Evolutionary conservation across 306 rosid species (phyloP), one percentile per base, ranked within the genome.

Genomic region (Canavalia gladiata): DNA sequence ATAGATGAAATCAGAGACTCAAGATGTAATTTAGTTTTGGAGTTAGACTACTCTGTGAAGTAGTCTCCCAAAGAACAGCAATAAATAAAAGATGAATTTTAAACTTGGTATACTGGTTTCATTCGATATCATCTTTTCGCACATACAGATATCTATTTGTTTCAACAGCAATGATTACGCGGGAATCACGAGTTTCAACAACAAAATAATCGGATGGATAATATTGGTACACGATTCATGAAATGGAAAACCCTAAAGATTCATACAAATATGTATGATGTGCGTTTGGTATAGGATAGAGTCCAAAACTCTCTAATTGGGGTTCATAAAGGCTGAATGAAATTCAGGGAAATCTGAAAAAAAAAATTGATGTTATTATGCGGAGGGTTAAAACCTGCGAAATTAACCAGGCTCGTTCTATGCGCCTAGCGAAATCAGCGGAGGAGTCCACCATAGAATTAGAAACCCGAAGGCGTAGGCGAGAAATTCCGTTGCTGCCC

Each of bases 341-440:
- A 18, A 18, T 18, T 18, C 25, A 18, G 25, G 25, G 25, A 18
- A 18, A 18, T 18, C 25, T 18, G 25, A 18, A 18, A 18, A 18
- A 18, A 18, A 18, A 18, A 18, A 18, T 0, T 18, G 0, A 18
- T 18, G 25, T 39, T 39, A 39, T 39, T 39, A 39, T 2, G 4
- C 2, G 4, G 39, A 4, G 41, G 41, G 41, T 37, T 7, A 1
- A 9, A 64, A 91, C 99, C 99, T 95, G 89, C 49, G 99, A 88
- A 87, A 95, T 95, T 77, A 90, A 85, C 98, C 99, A 95, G 50
- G 97, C 87, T 77, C 80, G 90, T 75, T 95, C 99, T 81, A 88
- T 88, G 28, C 99, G 97, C 86, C 77, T 90, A 13, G 60, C 68
- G 87, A 95, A 95, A 88, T 87, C 89, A 57, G 92, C 86, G 54